Evolutionary conservation across 805 yeast species (phyloP).

Genomic region (Starmerella kuoi): DNA sequence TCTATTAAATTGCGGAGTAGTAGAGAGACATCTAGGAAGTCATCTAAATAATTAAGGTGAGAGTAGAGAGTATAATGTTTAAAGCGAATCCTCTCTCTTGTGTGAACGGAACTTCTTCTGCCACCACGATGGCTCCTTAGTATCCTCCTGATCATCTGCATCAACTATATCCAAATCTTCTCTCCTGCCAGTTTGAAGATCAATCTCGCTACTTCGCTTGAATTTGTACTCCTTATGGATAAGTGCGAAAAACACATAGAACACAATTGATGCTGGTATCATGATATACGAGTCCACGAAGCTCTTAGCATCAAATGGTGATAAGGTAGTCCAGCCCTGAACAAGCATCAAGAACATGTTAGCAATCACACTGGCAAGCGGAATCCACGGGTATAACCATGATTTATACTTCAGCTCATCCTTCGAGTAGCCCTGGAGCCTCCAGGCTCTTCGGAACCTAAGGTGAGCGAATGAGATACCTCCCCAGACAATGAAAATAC

Average conservation of each 20-base stretch:
- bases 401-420: conserved; percentile 43
- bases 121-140: neutral
- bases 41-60: too few species aligned
- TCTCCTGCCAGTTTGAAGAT: conserved; percentile 29
- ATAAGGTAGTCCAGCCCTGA: conserved; percentile 55
- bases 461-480: conserved; percentile 44
- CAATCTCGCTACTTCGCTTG: conserved; percentile 32
- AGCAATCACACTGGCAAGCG: conserved; percentile 38
- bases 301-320: conserved; percentile 45
- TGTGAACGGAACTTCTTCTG: neutral
- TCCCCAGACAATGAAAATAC: conserved; percentile 60
- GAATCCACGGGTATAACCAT: conserved; percentile 40
- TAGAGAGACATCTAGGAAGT: too few species aligned
- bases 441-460: conserved; percentile 43
- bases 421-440: conserved; percentile 28
- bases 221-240: conserved; percentile 32
- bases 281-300: conserved; percentile 53
- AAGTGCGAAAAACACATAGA: conserved; percentile 31
- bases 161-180: conserved; percentile 15
- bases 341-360: conserved; percentile 44
- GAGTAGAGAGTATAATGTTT: too few species aligned
- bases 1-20: too few species aligned
- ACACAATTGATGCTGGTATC: conserved; percentile 43
- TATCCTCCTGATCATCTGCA: neutral
- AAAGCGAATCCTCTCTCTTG: too few species aligned